phyloP scores from a whole-genome alignment of 202 grass and related monocot genomes.

The Panicum virgatum region DNA sequence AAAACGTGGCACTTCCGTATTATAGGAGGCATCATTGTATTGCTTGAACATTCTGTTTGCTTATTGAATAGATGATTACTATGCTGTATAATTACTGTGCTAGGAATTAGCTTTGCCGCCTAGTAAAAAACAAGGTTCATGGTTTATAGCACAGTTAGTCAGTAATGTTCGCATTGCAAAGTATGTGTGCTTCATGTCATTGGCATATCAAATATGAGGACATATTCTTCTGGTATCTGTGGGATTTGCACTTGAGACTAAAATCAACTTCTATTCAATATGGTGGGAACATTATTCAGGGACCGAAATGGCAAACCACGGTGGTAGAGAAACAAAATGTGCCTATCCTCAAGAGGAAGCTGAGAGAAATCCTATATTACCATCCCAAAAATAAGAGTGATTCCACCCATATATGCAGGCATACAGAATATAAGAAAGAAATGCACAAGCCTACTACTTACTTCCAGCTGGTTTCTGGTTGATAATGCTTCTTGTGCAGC shows the following conservation, averaged over 20 bases:
- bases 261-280: conserved; percentile 21
- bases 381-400: conserved; percentile 1
- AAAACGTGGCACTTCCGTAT: conserved; percentile 3
- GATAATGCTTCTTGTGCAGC: conserved; percentile 41
- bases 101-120: background rate
- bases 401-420: background rate
- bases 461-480: conserved; percentile 63
- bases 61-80: conserved; percentile 21
- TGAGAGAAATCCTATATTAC: background rate
- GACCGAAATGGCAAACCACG: background rate
- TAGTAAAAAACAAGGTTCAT: conserved; percentile 6
- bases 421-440: background rate
- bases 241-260: background rate
- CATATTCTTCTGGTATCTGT: background rate
- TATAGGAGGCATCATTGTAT: conserved; percentile 17
- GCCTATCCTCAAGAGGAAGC: background rate
- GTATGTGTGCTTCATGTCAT: background rate
- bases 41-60: conserved; percentile 12
- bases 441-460: conserved; percentile 47
- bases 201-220: background rate
- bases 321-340: conserved; percentile 9
- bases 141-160: conserved; percentile 6
- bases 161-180: background rate
- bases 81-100: background rate
- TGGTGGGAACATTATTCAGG: background rate